These are phyloP conservation scores for Millerago galiae DNA, from an alignment of 805 yeast genomes.

Conservation along the genomic window DNA sequence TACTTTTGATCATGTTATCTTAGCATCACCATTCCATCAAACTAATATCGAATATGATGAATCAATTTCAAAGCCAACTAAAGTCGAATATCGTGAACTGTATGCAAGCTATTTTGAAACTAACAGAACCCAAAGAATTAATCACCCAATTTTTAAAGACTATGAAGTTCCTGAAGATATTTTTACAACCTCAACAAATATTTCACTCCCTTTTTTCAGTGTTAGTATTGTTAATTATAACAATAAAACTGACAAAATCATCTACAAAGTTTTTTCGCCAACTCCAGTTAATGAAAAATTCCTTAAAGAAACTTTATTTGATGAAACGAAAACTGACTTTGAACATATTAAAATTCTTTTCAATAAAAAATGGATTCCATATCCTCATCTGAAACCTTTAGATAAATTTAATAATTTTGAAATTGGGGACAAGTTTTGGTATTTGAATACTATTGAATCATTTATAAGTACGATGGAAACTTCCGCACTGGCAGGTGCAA, in stretches of 20 bases:
- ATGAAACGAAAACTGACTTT: constrained; percentile 6
- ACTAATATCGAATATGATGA: constrained; percentile 20
- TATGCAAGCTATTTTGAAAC: constrained; percentile 32
- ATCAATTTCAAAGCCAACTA: constrained; percentile 6
- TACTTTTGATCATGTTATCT: constrained; percentile 35
- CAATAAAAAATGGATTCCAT: constrained; percentile 37
- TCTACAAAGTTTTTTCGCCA: constrained; percentile 38
- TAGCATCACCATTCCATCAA: constrained; percentile 37
- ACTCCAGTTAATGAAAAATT: constrained; percentile 16
- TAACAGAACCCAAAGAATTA: constrained; percentile 15
- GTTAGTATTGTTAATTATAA: constrained; percentile 26
- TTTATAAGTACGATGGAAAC: constrained; percentile 50
- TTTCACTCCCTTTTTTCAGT: constrained; percentile 27
- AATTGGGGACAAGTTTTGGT: constrained; percentile 31
- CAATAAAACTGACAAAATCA: constrained; percentile 23
- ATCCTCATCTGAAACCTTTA: constrained; percentile 33
- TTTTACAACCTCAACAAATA: constrained; percentile 12
- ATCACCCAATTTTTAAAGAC: constrained; percentile 13
- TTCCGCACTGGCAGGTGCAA: constrained; percentile 41
- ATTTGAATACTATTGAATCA: constrained; percentile 38
- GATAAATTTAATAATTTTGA: constrained; percentile 24
- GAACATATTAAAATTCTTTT: constrained; percentile 21
- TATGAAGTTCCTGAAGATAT: constrained; percentile 5
- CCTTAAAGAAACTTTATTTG: constrained; percentile 17
- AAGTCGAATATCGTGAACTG: constrained; percentile 32